Percentiles rank a stretch among this genome's conserved stretches.
These are phyloP conservation scores for Leptographium procerum DNA, from an alignment of 2,329 filamentous ascomycete species.

Conservation along the genomic window DNA sequence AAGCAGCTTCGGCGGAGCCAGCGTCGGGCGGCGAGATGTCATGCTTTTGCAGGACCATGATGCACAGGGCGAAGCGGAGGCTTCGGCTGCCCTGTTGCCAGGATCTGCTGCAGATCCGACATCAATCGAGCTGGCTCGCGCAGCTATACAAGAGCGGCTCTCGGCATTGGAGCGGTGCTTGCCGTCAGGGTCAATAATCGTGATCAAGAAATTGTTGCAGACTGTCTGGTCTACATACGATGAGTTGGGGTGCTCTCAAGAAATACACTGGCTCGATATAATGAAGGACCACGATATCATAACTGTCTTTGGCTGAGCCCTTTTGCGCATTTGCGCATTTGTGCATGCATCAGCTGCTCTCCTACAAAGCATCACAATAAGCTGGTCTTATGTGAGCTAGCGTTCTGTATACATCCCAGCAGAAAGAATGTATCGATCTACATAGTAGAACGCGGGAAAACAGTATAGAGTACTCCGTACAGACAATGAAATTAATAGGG, in stretches of 20 bases:
- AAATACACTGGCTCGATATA: slow-evolving; percentile 12
- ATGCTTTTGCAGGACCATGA: not conserved
- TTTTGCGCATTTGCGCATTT: not conserved
- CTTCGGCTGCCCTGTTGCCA: not conserved
- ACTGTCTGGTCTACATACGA: slow-evolving; percentile 29
- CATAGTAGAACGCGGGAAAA: no score
- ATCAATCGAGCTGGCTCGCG: slow-evolving; percentile 15
- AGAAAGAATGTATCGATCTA: no score
- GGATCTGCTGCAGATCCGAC: not conserved
- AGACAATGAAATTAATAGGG: no score
- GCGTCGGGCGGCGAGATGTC: not conserved
- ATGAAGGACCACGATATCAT: slow-evolving; percentile 1
- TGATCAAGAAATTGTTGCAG: slow-evolving; percentile 26
- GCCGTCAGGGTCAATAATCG: slow-evolving; percentile 25
- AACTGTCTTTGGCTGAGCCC: not conserved
- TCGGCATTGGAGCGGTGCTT: slow-evolving; percentile 25
- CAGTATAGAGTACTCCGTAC: no score
- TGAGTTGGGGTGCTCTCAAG: slow-evolving; percentile 15
- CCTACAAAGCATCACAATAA: not conserved
- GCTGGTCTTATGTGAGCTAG: not conserved
- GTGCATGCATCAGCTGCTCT: not conserved
- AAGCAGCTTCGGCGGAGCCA: not conserved
- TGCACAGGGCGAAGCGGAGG: not conserved
- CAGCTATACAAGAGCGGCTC: slow-evolving; percentile 23
- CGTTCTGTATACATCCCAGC: not conserved